Base-by-base conservation (phyloP, 148 eudicot genomes). In the Amaranthus cruentus region DNA sequence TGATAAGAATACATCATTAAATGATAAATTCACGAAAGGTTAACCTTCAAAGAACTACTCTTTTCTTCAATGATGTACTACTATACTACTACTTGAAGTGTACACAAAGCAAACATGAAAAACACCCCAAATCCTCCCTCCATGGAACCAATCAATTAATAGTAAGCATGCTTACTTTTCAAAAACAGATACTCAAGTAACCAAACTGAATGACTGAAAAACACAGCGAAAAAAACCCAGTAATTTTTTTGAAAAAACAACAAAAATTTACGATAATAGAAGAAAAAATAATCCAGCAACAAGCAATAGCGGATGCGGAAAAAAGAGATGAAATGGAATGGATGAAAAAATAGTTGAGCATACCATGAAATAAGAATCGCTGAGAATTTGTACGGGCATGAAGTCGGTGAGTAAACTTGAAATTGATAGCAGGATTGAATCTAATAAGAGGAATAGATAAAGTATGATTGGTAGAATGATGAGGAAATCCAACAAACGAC, bases 361-460 rank as follows among this genome's bases (percentile, higher is more conserved):
- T 3, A 79, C 82, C 82, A 28, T 70, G 70, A 46, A 57, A 70
- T 4, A 50, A 75, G n/a, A 50, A 49, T 5, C 61, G 61, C 6
- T 61, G 81, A 74, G 59, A 7, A 46, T 2, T 42, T 54, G 62
- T 70, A 53, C 21, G 78, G 62, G 59, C 61, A 18, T 55, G 68
- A 43, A 58, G 38, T 28, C 38, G 77, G 11, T 44, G 60, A 8
- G 73, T 5, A 1, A 74, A 59, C 44, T 75, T 75, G 64, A 75
- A 66, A 61, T 3, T 12, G 57, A 75, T 38, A 47, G 77, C 47
- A 48, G 74, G 18, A 43, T 74, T 79, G 74, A 79, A n/a, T 57
- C 53, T 74, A 0, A 79, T 6, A 8, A 75, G 68, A 56, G 75
- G 78, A 13, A 75, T 28, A 42, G 71, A 73, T 11, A 75, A 54